These are phyloP conservation scores for Kuraishia borneana DNA, from an alignment of 805 yeast genomes.

Conservation along the genomic window DNA sequence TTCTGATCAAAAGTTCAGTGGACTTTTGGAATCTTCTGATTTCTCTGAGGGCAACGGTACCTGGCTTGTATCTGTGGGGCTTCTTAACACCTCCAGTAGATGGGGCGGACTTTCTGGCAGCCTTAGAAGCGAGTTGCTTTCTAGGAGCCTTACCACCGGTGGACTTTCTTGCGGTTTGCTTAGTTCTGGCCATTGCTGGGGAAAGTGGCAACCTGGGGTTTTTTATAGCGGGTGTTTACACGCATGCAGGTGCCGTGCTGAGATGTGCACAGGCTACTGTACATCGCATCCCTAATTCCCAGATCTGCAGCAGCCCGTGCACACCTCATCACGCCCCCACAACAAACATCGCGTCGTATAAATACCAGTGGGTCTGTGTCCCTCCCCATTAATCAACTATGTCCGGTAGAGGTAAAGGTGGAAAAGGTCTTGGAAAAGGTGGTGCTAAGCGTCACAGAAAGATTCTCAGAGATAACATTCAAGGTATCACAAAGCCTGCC, in stretches of 20 bases:
- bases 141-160: constrained; percentile 96
- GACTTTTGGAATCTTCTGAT: constrained; percentile 96
- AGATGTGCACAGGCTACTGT: constrained; percentile 1
- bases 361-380: too few species aligned
- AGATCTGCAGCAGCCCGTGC: constrained; percentile 2
- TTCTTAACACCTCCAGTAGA: constrained; percentile 87
- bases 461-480: constrained; percentile 98
- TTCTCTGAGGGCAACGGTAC: constrained; percentile 94
- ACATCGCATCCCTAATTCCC: constrained; percentile 1
- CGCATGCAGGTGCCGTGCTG: background rate
- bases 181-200: constrained; percentile 73
- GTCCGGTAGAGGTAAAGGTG: constrained; percentile 99
- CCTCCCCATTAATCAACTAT: constrained; percentile 35
- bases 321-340: constrained; percentile 3
- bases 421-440: constrained; percentile 99
- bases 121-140: constrained; percentile 86
- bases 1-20: constrained; percentile 89
- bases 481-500: constrained; percentile 99
- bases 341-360: background rate
- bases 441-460: constrained; percentile 99
- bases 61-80: constrained; percentile 96
- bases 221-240: background rate
- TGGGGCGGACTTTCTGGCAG: constrained; percentile 91
- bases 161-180: constrained; percentile 90
- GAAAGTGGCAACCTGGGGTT: background rate